Evolutionary conservation across 352 stramenopile genomes (phyloP), one percentile per base, ranked within the genome.

Genomic region (Elongisporangium anandrum): DNA sequence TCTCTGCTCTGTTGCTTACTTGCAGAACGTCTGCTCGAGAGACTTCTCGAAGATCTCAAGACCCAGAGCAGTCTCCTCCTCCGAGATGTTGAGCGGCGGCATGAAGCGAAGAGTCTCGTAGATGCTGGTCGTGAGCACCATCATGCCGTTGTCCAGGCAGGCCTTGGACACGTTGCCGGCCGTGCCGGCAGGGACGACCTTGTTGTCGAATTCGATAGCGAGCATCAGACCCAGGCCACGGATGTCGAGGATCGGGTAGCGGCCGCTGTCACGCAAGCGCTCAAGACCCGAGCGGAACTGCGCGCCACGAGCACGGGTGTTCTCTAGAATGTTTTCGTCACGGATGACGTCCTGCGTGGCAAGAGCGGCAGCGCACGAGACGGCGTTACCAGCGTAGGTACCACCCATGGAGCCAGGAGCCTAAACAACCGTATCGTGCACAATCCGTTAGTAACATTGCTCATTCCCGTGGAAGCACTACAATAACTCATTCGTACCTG

Each of bases 61-160:
- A 19, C 75, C 78, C 63, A 86, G 58, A 1, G 60, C 38, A 34
- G 66, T 75, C 55, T 98, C 92, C 34, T 92, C 84, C 51, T 87
- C 70, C 22, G 76, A 84, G 20, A 97, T 79, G 53, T 79, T 97
- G 59, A 98, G 81, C 48, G 94, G 77, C 50, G 92, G 92, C 71
- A 98, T 97, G 69, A 98, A 98, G 34, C 90, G 87, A 29, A 98
- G 64, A 8, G 92, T 97, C 70, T 98, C 92, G 66, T 90, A 97
- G 17, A 94, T 87, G 60, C 88, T 95, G 26, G 85, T 93, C n/a
- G 85, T 96, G 29, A 98, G 74, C 54, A 97, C 58, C 65, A 98
- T 87, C 75, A 98, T 89, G 54, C 89, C 89, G 54, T 92, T 75
- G 56, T 90, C 69, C 49, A 97, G 64, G 69, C 90, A 98, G 9